phyloP scores from a whole-genome alignment of 139 green algal species.

The Astrephomene gubernaculifera region DNA sequence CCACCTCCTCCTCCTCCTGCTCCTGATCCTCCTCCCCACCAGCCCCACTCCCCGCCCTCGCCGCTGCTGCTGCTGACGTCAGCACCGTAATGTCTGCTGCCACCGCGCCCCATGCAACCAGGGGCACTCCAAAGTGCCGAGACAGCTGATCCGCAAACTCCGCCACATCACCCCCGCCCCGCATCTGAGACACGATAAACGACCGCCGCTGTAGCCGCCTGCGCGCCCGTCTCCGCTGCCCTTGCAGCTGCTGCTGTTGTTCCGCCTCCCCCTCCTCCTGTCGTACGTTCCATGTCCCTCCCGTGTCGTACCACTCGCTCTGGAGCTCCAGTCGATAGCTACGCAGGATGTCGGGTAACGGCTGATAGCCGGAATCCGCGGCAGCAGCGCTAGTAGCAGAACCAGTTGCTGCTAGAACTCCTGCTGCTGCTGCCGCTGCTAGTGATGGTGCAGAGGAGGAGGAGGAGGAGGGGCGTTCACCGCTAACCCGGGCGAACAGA shows the following conservation, averaged over 20 bases:
- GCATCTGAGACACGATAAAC: slow-evolving; percentile 65
- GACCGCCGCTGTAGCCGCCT: background rate
- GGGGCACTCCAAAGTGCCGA: slow-evolving; percentile 61
- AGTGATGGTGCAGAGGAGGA: background rate
- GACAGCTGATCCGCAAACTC: slow-evolving; percentile 51
- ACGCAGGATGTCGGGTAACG: background rate
- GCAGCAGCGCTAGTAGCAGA: too few relatives aligned
- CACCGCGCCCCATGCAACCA: slow-evolving; percentile 76
- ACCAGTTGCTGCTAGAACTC: too few relatives aligned
- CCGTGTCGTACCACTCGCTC: slow-evolving; percentile 5
- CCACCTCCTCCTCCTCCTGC: background rate
- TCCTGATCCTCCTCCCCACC: too few relatives aligned
- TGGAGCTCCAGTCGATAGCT: slow-evolving; percentile 36
- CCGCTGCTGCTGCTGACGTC: slow-evolving; percentile 38
- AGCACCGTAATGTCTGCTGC: slow-evolving; percentile 66
- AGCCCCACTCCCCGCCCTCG: background rate
- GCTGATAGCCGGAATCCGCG: too few relatives aligned
- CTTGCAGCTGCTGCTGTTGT: too few relatives aligned
- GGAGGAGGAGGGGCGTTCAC: slow-evolving; percentile 2
- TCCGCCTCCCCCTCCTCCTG: too few relatives aligned
- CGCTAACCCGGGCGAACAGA: slow-evolving; percentile 55
- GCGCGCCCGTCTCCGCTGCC: slow-evolving; percentile 18
- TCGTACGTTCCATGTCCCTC: too few relatives aligned
- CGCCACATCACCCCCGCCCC: slow-evolving; percentile 47
- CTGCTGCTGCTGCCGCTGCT: background rate